These are phyloP conservation scores for Maudiozyma bulderi DNA, from an alignment of 805 yeast genomes.

Conservation along the genomic window DNA sequence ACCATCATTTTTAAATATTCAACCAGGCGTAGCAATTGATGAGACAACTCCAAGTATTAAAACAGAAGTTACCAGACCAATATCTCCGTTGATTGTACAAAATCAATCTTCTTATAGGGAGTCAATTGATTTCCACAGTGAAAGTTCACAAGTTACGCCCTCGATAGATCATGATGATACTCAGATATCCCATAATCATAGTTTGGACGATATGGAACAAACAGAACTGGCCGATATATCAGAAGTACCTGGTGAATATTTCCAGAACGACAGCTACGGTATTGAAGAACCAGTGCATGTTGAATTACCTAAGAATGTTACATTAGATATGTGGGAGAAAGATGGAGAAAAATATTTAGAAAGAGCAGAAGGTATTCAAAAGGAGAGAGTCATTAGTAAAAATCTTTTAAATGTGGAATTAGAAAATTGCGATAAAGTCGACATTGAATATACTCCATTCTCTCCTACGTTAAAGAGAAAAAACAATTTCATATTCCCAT, in stretches of 20 bases:
- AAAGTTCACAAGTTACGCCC: neutral
- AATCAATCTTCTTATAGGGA: neutral
- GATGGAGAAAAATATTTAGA: constrained; percentile 10
- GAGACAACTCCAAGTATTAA: neutral
- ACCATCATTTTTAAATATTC: constrained; percentile 18
- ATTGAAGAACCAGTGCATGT: neutral
- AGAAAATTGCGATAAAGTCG: neutral
- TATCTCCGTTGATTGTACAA: constrained; percentile 8
- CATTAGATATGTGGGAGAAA: constrained; percentile 20
- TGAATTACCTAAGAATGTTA: constrained; percentile 13
- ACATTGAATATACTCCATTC: neutral
- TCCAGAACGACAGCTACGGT: neutral
- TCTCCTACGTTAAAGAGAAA: constrained; percentile 5
- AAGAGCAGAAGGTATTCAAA: constrained; percentile 11
- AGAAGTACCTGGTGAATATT: neutral
- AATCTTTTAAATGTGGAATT: neutral
- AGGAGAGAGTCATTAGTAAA: constrained; percentile 8
- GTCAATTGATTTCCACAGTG: neutral
- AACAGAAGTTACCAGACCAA: constrained; percentile 1
- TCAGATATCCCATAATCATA: neutral
- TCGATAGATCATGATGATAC: neutral
- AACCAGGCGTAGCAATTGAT: neutral
- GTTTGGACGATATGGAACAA: neutral
- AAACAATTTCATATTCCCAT: constrained; percentile 16
- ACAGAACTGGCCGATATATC: neutral